Evolutionary conservation across 371 early-diverging fungal species (phyloP).

Genomic region (Mucor mucedo): DNA sequence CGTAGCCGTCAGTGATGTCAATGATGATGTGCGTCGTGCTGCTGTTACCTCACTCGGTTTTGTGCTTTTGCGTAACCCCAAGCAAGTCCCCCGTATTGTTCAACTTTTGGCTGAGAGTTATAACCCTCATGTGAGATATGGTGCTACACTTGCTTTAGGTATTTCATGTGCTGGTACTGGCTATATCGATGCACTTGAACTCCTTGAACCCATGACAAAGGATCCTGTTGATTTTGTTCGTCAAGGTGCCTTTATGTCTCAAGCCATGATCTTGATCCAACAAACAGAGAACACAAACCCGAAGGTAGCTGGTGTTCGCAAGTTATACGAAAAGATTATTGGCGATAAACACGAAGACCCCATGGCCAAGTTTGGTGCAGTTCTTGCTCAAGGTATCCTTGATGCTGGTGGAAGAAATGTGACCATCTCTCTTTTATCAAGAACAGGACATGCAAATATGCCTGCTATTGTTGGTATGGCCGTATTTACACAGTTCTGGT

Average conservation of each 20-base stretch:
- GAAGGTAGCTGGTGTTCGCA: constrained; percentile 82
- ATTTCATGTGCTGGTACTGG: constrained; percentile 98
- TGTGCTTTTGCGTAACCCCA: constrained; percentile 86
- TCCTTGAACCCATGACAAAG: constrained; percentile 98
- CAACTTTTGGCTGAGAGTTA: constrained; percentile 97
- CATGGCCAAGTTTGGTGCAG: constrained; percentile 97
- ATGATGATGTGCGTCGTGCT: constrained; percentile 98
- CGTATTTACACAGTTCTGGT: constrained; percentile 99
- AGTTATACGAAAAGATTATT: constrained; percentile 89
- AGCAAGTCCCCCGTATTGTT: constrained; percentile 96
- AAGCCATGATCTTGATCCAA: constrained; percentile 98
- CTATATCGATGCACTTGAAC: constrained; percentile 86
- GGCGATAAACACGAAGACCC: constrained; percentile 92
- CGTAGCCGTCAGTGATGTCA: constrained; percentile 96
- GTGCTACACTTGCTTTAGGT: constrained; percentile 96
- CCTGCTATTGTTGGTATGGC: constrained; percentile 97
- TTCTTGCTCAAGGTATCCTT: constrained; percentile 96
- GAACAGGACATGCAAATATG: constrained; percentile 89
- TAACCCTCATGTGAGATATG: constrained; percentile 98
- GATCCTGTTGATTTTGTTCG: constrained; percentile 98
- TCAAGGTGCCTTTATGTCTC: constrained; percentile 97
- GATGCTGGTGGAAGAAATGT: constrained; percentile 98
- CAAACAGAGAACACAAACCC: constrained; percentile 86
- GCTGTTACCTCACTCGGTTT: constrained; percentile 98
- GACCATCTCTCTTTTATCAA: constrained; percentile 89